These are phyloP conservation scores for Citrullus colocynthis DNA, from an alignment of 306 rosid genomes.

Conservation along the genomic window DNA sequence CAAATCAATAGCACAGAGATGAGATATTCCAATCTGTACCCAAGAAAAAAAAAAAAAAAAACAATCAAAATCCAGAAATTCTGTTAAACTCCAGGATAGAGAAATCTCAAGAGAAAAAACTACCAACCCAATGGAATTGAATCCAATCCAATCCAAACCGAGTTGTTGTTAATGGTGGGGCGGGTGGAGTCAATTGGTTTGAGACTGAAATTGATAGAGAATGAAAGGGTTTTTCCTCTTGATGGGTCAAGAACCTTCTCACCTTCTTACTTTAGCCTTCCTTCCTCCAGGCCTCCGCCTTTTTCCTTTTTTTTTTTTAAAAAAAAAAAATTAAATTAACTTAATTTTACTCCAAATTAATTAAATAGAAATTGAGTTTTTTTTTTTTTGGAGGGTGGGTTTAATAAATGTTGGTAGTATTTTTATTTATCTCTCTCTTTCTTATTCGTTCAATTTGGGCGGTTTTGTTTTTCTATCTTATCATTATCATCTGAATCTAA, in stretches of 20 bases:
- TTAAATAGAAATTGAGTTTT: background rate
- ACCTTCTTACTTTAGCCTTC: constrained; percentile 2
- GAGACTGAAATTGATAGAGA: constrained; percentile 10
- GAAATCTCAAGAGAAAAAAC: background rate
- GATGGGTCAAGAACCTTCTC: constrained; percentile 12
- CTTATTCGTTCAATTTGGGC: constrained; percentile 6
- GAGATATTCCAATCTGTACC: background rate
- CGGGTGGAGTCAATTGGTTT: constrained; percentile 18
- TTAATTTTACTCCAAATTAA: background rate
- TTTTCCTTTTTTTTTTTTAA: too few species aligned
- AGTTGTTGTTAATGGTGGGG: background rate
- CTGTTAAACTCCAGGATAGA: background rate
- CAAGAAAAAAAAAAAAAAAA: background rate
- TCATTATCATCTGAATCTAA: constrained; percentile 3
- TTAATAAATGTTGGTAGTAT: background rate
- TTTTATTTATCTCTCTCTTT: background rate
- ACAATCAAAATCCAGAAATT: background rate
- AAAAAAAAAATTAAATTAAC: too few species aligned
- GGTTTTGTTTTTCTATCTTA: constrained; percentile 7
- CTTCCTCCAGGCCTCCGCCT: background rate
- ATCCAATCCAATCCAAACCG: background rate
- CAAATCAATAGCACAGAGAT: constrained; percentile 18
- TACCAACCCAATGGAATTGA: background rate
- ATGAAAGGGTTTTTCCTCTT: background rate
- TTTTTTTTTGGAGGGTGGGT: background rate